These are phyloP conservation scores for Mycena floridula DNA, from an alignment of 768 basidiomycete genomes.

Conservation along the genomic window DNA sequence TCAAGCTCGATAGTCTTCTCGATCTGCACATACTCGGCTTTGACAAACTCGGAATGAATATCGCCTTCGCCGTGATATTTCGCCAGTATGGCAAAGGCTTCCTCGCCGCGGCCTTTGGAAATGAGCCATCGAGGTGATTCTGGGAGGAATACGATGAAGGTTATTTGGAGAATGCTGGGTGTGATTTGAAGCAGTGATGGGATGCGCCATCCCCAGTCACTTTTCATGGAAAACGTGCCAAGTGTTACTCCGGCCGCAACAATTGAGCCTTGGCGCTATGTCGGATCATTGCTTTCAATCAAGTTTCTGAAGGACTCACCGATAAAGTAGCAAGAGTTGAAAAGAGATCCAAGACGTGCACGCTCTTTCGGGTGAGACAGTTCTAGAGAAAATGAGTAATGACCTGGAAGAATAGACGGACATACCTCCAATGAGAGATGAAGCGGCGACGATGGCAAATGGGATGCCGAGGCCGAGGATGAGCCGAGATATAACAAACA, in stretches of 20 bases:
- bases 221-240: slow-evolving; percentile 54
- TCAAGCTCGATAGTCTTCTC: slow-evolving; percentile 49
- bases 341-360: slow-evolving; percentile 54
- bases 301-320: slow-evolving; percentile 30
- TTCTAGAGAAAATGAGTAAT: slow-evolving; percentile 27
- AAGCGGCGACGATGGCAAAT: slow-evolving; percentile 59
- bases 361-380: slow-evolving; percentile 68
- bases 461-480: slow-evolving; percentile 55
- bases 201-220: slow-evolving; percentile 65
- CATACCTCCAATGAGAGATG: slow-evolving; percentile 53
- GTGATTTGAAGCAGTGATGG: slow-evolving; percentile 54
- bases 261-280: slow-evolving; percentile 34
- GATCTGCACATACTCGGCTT: slow-evolving; percentile 53
- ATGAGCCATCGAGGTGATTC: slow-evolving; percentile 66
- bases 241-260: slow-evolving; percentile 57
- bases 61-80: slow-evolving; percentile 63
- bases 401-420: not conserved
- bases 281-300: not conserved
- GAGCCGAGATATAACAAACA: slow-evolving; percentile 53
- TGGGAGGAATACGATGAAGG: slow-evolving; percentile 52
- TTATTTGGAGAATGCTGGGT: slow-evolving; percentile 47
- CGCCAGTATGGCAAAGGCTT: slow-evolving; percentile 40
- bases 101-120: slow-evolving; percentile 44
- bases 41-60: slow-evolving; percentile 44
- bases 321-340: slow-evolving; percentile 59